phyloP scores from a whole-genome alignment of 2,329 filamentous ascomycete genomes.

The Thielaviopsis euricoi region DNA sequence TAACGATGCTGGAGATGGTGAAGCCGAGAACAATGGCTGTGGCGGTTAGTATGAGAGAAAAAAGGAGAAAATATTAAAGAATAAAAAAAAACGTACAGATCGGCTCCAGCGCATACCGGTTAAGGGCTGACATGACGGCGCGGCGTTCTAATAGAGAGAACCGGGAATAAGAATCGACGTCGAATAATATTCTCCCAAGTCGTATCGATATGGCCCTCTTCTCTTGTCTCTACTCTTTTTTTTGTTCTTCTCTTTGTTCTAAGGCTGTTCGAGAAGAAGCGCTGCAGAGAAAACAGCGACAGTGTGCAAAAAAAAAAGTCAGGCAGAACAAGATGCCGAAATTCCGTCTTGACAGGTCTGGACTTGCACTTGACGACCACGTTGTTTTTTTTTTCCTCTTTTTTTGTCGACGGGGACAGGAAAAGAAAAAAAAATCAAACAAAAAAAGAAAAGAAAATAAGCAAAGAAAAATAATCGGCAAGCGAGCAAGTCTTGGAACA shows the following conservation, averaged over 20 bases:
- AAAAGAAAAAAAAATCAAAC: neutral
- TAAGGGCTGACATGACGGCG: constrained; percentile 3
- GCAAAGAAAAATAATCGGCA: too few species aligned
- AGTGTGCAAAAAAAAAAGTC: too few species aligned
- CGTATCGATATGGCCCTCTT: too few species aligned
- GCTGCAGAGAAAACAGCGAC: too few species aligned
- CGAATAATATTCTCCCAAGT: neutral
- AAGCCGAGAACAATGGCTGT: constrained; percentile 7
- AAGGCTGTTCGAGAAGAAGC: too few species aligned
- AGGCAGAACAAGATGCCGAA: too few species aligned
- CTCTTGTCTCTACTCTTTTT: too few species aligned
- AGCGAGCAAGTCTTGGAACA: too few species aligned
- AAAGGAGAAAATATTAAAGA: neutral
- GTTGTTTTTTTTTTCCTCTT: too few species aligned
- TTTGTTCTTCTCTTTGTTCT: too few species aligned
- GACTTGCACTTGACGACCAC: too few species aligned
- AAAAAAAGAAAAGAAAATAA: neutral
- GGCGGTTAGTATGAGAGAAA: neutral
- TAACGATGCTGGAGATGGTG: constrained; percentile 4
- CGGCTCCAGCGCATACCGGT: constrained; percentile 8
- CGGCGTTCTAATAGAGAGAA: neutral
- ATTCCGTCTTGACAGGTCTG: too few species aligned
- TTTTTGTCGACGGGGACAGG: neutral
- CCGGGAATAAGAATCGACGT: neutral
- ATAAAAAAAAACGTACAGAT: constrained; percentile 6